Evolutionary conservation across 1,284 basidiomycete species (phyloP), one percentile per base, ranked within the genome.

Genomic region (Apiotrichum siamense): DNA sequence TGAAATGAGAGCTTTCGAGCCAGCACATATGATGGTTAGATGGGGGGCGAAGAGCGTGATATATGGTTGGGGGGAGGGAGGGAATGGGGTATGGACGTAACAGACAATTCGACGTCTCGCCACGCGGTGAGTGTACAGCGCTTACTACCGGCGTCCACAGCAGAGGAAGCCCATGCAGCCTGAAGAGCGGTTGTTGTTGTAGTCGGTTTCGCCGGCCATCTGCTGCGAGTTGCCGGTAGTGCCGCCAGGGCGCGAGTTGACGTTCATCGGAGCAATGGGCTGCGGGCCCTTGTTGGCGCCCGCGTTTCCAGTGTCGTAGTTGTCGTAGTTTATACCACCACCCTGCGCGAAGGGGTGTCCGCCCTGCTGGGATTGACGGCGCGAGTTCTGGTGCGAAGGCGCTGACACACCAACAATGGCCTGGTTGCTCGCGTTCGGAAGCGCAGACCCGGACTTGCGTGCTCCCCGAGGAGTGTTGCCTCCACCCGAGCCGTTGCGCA

Each of bases 381-480:
- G 52, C 17, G 70, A 71, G 43, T 60, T 61, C 44, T 69, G 66
- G 9, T 70, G 58, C 17, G 60, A 64, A 9, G 71, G 69, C 2
- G 71, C 71, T 11, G 66, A 64, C 21, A 72, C 72, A 18, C 70
- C 70, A 44, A 74, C 58, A 44, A 74, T 73, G 17, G 72, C 72
- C 58, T 74, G 72, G 60, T 74, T 74, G 51, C 63, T 66, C 10
- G 69, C 70, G 54, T 73, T 74, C 24, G 68, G 67, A 11, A 72
- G 60, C 12, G 58, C 66, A 27, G 69, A 69, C 12, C 54, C 60
- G 7, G 72, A 73, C 63, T 72, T 73, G 45, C 68, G 62, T 18
- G 55, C 52, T 55, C 68, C 59, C 44, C 59, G 54, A 20, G 33
- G 47, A 1, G 52, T 49, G 36, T 44, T 40, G n/a, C 66, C 64